Base-by-base conservation (phyloP, 768 basidiomycete species). In the Ramaria rubella region DNA sequence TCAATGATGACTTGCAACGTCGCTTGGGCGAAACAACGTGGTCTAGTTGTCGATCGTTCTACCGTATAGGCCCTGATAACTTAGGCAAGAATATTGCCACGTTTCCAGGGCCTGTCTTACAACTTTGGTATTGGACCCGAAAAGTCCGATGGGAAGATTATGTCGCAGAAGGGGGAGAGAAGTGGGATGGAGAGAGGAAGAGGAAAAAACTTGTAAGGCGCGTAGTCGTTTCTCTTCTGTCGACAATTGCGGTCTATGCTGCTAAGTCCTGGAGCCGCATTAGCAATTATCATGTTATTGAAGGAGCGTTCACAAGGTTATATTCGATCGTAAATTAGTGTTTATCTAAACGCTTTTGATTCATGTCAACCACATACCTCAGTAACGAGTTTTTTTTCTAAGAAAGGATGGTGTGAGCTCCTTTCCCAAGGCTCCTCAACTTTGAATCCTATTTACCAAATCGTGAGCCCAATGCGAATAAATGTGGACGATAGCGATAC, bases 31-130 rank as follows among this genome's bases (percentile, higher is more conserved):
- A 60, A 24, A 77, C 79, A 34, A 80, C 82, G 50, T 82, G 78
- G 75, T 73, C 73, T 36, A 73, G 76, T 24, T 83, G 81, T 67
- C 63, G 68, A 27, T 82, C 81, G 45, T 82, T 77, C 63, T 84
- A 83, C 64, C 71, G 72, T 67, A 72, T 63, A 48, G 69, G 67
- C 44, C 71, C 68, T 5, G 60, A 58, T 9, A 38, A 38, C n/a
- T 14, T 38, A n/a, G 73, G 71, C 11, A 76, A 74, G 62, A 75
- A 77, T 46, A 59, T 77, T 27, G 74, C 73, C 15, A 78, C 73
- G 11, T 83, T 82, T 67, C 82, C 82, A 42, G 82, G 82, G 12
- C 73, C 77, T 8, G 73, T 77, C 45, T 55, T 67, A 9, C 65
- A 77, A 30, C 78, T 80, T 62, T 81, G 80, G 80, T 80, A 79